Evolutionary conservation across 2,329 filamentous ascomycete genomes (phyloP), one percentile per base, ranked within the genome.

Genomic region (Botrytis porri): DNA sequence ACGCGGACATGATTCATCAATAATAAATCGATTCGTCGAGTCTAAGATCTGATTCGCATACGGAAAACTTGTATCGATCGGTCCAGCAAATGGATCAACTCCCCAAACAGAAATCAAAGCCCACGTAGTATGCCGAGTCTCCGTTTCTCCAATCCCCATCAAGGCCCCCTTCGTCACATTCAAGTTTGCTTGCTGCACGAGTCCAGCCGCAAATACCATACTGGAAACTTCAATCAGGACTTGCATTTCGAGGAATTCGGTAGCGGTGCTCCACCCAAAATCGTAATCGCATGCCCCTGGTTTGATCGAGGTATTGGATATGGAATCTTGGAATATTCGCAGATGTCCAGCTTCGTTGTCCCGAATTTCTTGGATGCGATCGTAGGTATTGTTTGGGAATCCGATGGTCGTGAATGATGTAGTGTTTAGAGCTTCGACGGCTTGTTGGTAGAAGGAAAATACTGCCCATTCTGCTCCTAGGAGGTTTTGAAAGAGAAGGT

Each of bases 331-430:
- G 77, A 85, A 85, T 72, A 84, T 83, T 39, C 82, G 80, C 25
- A 84, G 76, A 73, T 85, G 83, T 5, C 84, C 83, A 29, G 83
- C 83, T 77, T 85, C 84, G 61, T 84, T 85, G 74, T 85, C 82
- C 10, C 83, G 81, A 70, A 85, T 85, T 73, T 84, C 81, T 73
- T 75, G 74, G 59, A 83, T 79, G 8, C 82, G 80, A 29, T 81
- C 78, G 72, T 83, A 83, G 43, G 84, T 85, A 7, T 76, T 82
- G 64, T 84, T 82, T 9, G 82, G 82, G 41, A 82, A 77, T 10
- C 81, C 82, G 18, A 81, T 66, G 1, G 76, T 73, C 0, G 78
- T 80, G 74, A 85, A 84, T 16, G 77, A 74, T 2, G 78, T 75
- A 22, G 72, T 63, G 59, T 82, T 83, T 79, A 84, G 85, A 2